These are phyloP conservation scores for Boletellus sp. DNA, from an alignment of 768 basidiomycete genomes.

Conservation along the genomic window DNA sequence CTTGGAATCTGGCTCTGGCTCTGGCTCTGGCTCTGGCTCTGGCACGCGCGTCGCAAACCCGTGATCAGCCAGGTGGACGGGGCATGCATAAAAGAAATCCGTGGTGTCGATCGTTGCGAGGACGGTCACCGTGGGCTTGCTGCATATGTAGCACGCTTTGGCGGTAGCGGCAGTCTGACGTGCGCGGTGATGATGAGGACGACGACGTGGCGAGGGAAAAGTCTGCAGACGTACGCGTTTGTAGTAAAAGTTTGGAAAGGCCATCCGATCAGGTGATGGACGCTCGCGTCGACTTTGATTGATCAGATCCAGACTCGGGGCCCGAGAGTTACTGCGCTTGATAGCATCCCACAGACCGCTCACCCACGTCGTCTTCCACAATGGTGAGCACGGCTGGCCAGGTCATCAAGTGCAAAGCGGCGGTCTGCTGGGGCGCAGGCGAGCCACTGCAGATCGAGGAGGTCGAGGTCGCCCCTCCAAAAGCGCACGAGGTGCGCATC, in stretches of 20 bases:
- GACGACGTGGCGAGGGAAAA: not conserved
- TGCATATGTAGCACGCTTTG: constrained; percentile 76
- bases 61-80: constrained; percentile 71
- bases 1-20: too few relatives aligned
- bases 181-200: not conserved
- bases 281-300: too few relatives aligned
- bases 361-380: constrained; percentile 19
- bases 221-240: constrained; percentile 60
- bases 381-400: constrained; percentile 81
- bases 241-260: constrained; percentile 83
- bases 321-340: too few relatives aligned
- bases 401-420: constrained; percentile 82
- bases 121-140: constrained; percentile 76
- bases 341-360: constrained; percentile 1
- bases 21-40: constrained; percentile 40
- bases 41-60: constrained; percentile 64
- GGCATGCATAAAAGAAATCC: constrained; percentile 87
- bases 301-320: too few relatives aligned
- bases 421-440: constrained; percentile 93
- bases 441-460: constrained; percentile 84
- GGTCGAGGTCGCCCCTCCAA: constrained; percentile 90
- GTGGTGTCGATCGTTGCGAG: constrained; percentile 78
- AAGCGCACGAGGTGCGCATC: constrained; percentile 88
- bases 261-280: constrained; percentile 39
- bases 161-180: constrained; percentile 71